These are phyloP conservation scores for Stephanodiscus triporus DNA, from an alignment of 108 stramenopile species.

Conservation along the genomic window DNA sequence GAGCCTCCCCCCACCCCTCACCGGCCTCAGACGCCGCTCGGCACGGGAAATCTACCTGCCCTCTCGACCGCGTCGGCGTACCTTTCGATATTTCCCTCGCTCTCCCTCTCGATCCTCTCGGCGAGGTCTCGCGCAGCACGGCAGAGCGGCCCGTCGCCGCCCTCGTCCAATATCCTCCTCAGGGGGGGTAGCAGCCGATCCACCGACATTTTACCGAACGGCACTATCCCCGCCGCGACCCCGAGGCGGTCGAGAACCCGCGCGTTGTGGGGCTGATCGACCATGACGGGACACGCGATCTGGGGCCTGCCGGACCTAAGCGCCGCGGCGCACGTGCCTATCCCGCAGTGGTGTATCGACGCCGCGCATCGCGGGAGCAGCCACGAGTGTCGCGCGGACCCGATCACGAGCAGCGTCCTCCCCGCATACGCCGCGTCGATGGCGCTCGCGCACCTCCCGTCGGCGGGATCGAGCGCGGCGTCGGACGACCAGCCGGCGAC, in stretches of 20 bases:
- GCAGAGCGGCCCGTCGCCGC: neutral
- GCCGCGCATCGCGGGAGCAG: conserved; percentile 27
- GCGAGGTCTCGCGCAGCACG: neutral
- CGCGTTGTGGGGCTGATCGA: conserved; percentile 39
- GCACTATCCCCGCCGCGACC: conserved; percentile 30
- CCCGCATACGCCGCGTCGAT: neutral
- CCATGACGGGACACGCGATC: conserved; percentile 40
- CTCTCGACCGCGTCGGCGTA: neutral
- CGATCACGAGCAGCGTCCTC: conserved; percentile 10
- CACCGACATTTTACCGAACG: conserved; percentile 14
- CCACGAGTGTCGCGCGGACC: conserved; percentile 25
- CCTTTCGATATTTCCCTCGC: neutral
- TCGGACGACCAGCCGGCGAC: conserved; percentile 6
- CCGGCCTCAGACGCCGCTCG: neutral
- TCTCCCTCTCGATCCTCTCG: neutral
- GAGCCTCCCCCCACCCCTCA: no score
- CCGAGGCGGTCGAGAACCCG: conserved; percentile 8
- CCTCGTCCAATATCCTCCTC: neutral
- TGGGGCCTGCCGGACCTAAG: conserved; percentile 34
- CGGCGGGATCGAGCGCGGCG: neutral
- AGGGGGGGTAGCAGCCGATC: conserved; percentile 4
- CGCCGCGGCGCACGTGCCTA: conserved; percentile 37
- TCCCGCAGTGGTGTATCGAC: conserved; percentile 36
- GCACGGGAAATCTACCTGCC: neutral
- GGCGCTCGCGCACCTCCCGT: neutral